Percentiles rank a stretch among this genome's conserved stretches.
phyloP scores from a whole-genome alignment of 768 basidiomycete species.

The Termitomyces heimii region DNA sequence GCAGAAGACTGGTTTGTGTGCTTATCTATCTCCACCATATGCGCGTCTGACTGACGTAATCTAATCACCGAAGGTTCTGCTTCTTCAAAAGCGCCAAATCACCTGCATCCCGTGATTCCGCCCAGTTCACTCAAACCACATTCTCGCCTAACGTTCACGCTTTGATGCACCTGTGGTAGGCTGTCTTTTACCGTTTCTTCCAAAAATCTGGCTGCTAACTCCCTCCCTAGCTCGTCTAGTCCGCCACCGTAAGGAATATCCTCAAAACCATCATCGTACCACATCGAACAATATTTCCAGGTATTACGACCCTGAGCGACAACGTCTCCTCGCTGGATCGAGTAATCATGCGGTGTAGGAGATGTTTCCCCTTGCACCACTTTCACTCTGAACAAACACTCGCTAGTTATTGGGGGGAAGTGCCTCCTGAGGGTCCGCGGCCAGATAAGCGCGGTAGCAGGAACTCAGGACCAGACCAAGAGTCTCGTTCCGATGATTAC shows the following conservation, averaged over 20 bases:
- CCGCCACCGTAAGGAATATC: neutral
- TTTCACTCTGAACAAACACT: neutral
- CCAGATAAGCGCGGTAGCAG: neutral
- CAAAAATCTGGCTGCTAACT: neutral
- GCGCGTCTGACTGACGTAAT: neutral
- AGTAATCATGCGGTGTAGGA: neutral
- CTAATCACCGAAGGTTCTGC: neutral
- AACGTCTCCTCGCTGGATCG: neutral
- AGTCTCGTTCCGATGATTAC: neutral
- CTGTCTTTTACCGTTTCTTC: neutral
- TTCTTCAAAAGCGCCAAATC: neutral
- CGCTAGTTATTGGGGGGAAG: neutral
- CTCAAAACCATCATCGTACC: neutral
- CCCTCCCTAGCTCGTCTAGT: neutral
- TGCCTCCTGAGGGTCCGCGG: neutral
- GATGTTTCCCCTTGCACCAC: neutral
- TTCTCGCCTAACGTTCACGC: neutral
- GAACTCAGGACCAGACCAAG: neutral
- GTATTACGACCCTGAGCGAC: neutral
- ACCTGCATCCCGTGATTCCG: neutral
- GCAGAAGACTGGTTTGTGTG: neutral
- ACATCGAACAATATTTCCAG: neutral
- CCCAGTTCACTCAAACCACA: too few species aligned
- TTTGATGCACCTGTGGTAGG: neutral
- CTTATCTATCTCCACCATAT: neutral